Percentiles rank a stretch among this genome's conserved stretches.
Conservation (phyloP, 2,329 filamentous ascomycete species). For the Claviceps sp. region DNA sequence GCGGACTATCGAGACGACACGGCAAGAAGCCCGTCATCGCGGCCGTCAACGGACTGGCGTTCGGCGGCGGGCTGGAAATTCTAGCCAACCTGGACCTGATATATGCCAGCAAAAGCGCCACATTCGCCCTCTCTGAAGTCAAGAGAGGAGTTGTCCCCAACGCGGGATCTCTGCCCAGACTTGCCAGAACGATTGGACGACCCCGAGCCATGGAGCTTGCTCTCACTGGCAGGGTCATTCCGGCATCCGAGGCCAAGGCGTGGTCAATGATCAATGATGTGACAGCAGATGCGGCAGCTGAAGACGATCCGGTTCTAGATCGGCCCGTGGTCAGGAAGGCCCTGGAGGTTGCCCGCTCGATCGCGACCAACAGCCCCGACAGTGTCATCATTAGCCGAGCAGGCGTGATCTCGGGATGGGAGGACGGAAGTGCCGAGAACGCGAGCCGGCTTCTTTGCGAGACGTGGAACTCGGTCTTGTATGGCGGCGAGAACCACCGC, state of each 20-base stretch:
- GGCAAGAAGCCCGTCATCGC: slow-evolving; percentile 66
- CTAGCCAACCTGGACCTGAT: slow-evolving; percentile 61
- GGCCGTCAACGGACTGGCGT: slow-evolving; percentile 61
- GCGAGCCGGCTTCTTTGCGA: slow-evolving; percentile 42
- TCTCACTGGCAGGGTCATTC: slow-evolving; percentile 46
- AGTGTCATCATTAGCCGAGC: slow-evolving; percentile 60
- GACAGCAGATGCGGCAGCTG: slow-evolving; percentile 25
- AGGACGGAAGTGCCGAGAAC: slow-evolving; percentile 49
- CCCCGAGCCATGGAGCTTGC: slow-evolving; percentile 61
- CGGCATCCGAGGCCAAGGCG: slow-evolving; percentile 42
- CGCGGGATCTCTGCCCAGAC: slow-evolving; percentile 55
- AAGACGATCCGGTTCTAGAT: slow-evolving; percentile 5
- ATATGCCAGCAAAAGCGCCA: slow-evolving; percentile 42
- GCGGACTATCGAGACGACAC: slow-evolving; percentile 48
- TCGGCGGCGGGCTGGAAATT: slow-evolving; percentile 70
- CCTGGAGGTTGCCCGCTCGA: slow-evolving; percentile 43
- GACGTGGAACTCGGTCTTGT: slow-evolving; percentile 44
- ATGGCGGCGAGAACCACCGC: slow-evolving; percentile 57
- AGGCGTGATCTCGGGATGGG: slow-evolving; percentile 61
- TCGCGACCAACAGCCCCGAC: slow-evolving; percentile 60
- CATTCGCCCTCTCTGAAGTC: slow-evolving; percentile 60
- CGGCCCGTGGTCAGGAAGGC: slow-evolving; percentile 39
- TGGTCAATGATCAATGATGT: slow-evolving; percentile 64
- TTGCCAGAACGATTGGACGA: slow-evolving; percentile 51
- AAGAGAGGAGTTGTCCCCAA: slow-evolving; percentile 57